Conservation (phyloP, 495 filamentous ascomycete genomes). For the Astrothelium macrocarpum region DNA sequence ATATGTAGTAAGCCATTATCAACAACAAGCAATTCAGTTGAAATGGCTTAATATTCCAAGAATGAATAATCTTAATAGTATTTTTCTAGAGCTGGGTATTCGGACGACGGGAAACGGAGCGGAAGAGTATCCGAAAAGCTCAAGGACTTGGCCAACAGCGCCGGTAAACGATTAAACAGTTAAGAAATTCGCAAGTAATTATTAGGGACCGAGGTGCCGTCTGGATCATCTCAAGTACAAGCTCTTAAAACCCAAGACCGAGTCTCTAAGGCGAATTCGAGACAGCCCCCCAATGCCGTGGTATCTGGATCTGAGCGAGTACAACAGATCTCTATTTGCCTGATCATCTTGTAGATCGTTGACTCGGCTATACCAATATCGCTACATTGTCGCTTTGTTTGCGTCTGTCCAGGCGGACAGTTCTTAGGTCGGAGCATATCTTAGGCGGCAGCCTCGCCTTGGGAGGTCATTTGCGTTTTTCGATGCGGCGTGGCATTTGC, state of each 20-base stretch:
- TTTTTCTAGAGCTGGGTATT: neutral
- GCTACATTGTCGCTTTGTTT: neutral
- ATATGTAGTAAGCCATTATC: too few species aligned
- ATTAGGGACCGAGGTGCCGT: neutral
- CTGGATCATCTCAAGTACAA: neutral
- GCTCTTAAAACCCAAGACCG: neutral
- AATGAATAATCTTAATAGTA: too few species aligned
- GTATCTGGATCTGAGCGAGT: neutral
- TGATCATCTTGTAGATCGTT: neutral
- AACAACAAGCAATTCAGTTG: too few species aligned
- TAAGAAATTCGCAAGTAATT: too few species aligned
- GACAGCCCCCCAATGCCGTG: neutral
- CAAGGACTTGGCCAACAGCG: too few species aligned
- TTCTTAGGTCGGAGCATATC: neutral
- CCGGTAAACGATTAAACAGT: too few species aligned
- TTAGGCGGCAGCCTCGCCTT: neutral
- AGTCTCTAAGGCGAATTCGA: neutral
- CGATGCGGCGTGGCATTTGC: conserved; percentile 1
- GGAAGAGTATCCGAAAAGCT: neutral
- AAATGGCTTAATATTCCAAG: too few species aligned
- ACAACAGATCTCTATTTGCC: neutral
- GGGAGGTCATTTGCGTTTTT: conserved; percentile 5
- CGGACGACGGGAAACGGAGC: neutral
- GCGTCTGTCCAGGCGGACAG: neutral
- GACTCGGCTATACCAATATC: neutral